Evolutionary conservation across 2,329 filamentous ascomycete genomes (phyloP).

Genomic region (Apiospora malaysiana): DNA sequence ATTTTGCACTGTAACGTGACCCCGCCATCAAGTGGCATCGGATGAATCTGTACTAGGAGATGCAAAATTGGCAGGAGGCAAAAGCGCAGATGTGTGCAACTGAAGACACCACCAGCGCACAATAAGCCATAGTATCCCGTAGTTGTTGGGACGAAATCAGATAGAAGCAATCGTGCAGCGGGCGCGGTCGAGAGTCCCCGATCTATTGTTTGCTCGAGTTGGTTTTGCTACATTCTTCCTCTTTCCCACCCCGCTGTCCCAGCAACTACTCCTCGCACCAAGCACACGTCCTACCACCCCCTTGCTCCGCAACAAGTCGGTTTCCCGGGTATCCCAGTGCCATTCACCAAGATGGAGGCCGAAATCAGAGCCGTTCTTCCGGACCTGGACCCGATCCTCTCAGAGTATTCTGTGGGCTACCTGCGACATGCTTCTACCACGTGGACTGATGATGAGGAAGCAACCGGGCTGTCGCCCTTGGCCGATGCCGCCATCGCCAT

Average conservation of each 20-base stretch:
- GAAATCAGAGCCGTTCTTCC: constrained; percentile 86
- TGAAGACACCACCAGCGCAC: constrained; percentile 4
- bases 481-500: constrained; percentile 83
- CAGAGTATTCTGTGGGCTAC: constrained; percentile 93
- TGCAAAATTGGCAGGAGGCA: constrained; percentile 20
- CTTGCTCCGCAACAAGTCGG: background rate
- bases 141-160: background rate
- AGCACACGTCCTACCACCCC: background rate
- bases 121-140: background rate
- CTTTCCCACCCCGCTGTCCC: background rate
- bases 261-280: background rate
- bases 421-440: constrained; percentile 89
- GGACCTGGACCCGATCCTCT: constrained; percentile 85
- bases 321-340: background rate
- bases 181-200: background rate
- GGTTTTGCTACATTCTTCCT: constrained; percentile 1
- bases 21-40: constrained; percentile 17
- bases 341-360: constrained; percentile 70
- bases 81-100: constrained; percentile 19
- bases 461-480: constrained; percentile 74
- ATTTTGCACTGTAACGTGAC: constrained; percentile 18
- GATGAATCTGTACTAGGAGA: constrained; percentile 12
- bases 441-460: constrained; percentile 77
- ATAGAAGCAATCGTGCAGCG: constrained; percentile 3
- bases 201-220: background rate